Evolutionary conservation across 306 rosid species (phyloP), one percentile per base, ranked within the genome.

Genomic region (Macrotyloma uniflorum): DNA sequence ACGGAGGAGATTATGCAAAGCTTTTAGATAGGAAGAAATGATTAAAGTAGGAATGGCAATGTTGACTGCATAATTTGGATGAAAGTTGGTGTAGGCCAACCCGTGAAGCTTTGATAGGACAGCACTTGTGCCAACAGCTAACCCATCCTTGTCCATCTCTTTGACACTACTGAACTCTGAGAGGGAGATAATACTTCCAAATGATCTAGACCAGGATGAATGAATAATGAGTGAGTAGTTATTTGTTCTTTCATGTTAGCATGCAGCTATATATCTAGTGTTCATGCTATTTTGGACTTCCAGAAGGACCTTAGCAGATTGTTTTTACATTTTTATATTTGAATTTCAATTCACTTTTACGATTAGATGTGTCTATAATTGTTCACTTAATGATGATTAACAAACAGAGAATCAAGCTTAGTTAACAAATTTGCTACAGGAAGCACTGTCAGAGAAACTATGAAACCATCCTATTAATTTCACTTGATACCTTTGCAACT

Each of bases 71-170:
- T 15, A 7, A 13, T 2, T 76, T 50, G 15, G 47, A 47, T 51
- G 72, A 64, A 24, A 49, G 51, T 18, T 46, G 36, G 4, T 74
- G 45, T 42, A 20, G 35, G 26, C 69, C 74, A 70, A 30, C 75
- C 75, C 72, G 55, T 32, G 72, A 75, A 13, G 38, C 12, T 19
- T 71, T 59, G 76, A 78, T 83, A 45, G 6, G 80, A 83, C 76
- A 78, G 0, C 83, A 78, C 86, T 65, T 28, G 0, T 24, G 23
- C 70, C 80, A 42, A 65, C 69, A 9, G 53, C 30, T 54, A 30
- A 5, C 40, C 38, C 42, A 18, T 63, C 72, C 4, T 5, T 67
- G 11, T 18, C 26, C 4, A 9, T 76, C 49, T 57, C 30, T 43
- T 57, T 57, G 19, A 4, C 72, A 36, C 33, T 23, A n/a, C 5